These are phyloP conservation scores for Epichloe brachyelytri DNA, from an alignment of 2,329 filamentous ascomycete species.

Conservation along the genomic window DNA sequence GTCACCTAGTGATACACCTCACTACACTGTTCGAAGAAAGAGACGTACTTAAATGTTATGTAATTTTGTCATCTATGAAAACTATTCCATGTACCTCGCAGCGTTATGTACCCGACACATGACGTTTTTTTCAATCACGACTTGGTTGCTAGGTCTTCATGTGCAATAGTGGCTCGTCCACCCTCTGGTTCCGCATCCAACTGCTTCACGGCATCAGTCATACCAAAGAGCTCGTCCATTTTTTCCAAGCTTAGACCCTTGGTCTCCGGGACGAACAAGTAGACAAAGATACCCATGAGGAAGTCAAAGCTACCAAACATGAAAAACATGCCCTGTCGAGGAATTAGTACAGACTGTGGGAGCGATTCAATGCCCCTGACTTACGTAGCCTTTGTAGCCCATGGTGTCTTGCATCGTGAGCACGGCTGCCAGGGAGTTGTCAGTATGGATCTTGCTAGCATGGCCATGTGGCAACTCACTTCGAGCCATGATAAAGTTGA, in stretches of 20 bases:
- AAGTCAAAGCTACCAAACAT: conserved; percentile 56
- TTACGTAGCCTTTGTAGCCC: conserved; percentile 27
- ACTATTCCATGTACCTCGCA: no score
- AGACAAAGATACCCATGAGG: conserved; percentile 51
- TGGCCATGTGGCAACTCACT: conserved; percentile 17
- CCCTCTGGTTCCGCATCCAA: conserved; percentile 19
- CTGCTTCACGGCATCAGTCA: conserved; percentile 30
- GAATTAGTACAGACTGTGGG: not conserved
- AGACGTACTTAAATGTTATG: no score
- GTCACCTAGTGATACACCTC: no score
- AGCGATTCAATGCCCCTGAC: conserved; percentile 7
- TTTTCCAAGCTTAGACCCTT: conserved; percentile 51
- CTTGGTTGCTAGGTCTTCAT: conserved; percentile 11
- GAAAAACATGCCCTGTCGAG: conserved; percentile 47
- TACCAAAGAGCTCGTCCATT: conserved; percentile 55
- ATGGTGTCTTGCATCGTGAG: conserved; percentile 52
- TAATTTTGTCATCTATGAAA: no score
- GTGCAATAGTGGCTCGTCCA: conserved; percentile 14
- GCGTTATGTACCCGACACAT: no score
- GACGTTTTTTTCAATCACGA: no score
- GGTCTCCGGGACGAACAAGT: conserved; percentile 57
- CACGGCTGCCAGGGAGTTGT: conserved; percentile 27
- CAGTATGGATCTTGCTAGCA: not conserved
- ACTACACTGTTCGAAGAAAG: no score
- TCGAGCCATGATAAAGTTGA: conserved; percentile 60